Evolutionary conservation across 129 eudicot genomes (phyloP), one percentile per base, ranked within the genome.

Genomic region (Smallanthus sonchifolius): DNA sequence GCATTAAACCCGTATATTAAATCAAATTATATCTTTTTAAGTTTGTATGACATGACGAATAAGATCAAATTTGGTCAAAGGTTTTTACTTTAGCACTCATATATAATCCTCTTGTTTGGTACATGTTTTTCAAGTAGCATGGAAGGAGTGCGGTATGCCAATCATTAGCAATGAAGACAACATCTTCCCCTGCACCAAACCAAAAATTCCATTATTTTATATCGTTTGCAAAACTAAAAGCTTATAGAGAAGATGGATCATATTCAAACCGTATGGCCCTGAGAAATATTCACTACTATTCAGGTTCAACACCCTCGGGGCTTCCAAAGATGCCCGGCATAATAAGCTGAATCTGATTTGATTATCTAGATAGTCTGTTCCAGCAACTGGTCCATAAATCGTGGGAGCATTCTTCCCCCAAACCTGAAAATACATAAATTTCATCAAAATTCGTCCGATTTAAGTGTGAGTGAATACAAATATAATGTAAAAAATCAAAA

Each of bases 271-370:
- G 37, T 88, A 88, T 35, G 88, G 87, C 48, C 93, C 93, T 13
- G 85, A 85, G 83, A 78, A 84, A 70, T 88, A 74, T 80, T 72
- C 57, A 43, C 79, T 88, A 64, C 84, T 85, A 76, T 85, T 81
- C 39, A 88, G 79, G 73, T 85, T 85, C 57, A 88, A 69, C 77
- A 88, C 81, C 40, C 86, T 55, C 3, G 93, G 93, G 45, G 90
- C 90, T 77, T 85, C 87, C 67, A 88, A 65, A 48, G 93, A 90
- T 6, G 93, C 93, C 89, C 83, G 93, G 81, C 93, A 88, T 65
- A 88, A 47, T 65, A 85, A 77, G 76, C 93, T 83, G 65, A 88
- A 88, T 30, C 93, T 74, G 57, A 88, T 75, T 30, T 88, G 88
- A 75, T 88, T 88, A 37, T 88, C 93, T 36, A 72, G 55, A 69